Evolutionary conservation across 1,139 yeast genomes (phyloP), one percentile per base, ranked within the genome.

Genomic region (Scheffersomyces titani): DNA sequence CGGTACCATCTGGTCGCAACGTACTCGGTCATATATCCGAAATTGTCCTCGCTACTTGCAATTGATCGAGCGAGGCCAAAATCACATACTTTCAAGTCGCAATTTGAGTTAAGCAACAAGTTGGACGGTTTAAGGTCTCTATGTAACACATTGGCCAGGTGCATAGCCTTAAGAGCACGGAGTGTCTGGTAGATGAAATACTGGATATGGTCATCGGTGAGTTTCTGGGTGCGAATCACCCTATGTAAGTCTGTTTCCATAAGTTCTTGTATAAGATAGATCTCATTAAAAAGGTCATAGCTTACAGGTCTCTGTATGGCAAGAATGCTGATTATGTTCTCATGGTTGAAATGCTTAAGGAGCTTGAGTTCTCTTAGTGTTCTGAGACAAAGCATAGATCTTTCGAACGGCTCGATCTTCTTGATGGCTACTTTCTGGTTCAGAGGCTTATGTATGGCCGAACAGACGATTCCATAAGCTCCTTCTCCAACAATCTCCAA

Each of bases 1-100:
- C 98, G 79, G 73, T 93, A 93, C 98, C 98, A 93, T 65, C 98
- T 79, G 5, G 99, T 94, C 7, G 98, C 98, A 54, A 94, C 98
- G 70, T 94, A 94, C 73, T 94, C 98, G 3, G 99, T 94, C 90
- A 94, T 83, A 70, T 87, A 86, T 49, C 93, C 89, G 59, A 85
- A 83, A 65, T 85, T 86, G 68, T 84, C 87, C 59, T 84, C 86
- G 55, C 78, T 78, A 60, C 82, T 67, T 0, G 77, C 77, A 48
- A 70, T 68, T 22, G 77, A 72, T 57, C 98, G 78, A 1, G 98
- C 97, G 49, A 94, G 81, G 0, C 99, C 99, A 74, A 94, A 94
- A 72, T 94, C 99, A 73, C 98, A 92, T 47, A 94, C 84, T 69
- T 94, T 94, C 63, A 94, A 81, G 73, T 93, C 98, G 76, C 99